Percentiles rank a stretch among this genome's conserved stretches.
Conservation (phyloP, 306 rosid genomes). For the Dryas octopetala region DNA sequence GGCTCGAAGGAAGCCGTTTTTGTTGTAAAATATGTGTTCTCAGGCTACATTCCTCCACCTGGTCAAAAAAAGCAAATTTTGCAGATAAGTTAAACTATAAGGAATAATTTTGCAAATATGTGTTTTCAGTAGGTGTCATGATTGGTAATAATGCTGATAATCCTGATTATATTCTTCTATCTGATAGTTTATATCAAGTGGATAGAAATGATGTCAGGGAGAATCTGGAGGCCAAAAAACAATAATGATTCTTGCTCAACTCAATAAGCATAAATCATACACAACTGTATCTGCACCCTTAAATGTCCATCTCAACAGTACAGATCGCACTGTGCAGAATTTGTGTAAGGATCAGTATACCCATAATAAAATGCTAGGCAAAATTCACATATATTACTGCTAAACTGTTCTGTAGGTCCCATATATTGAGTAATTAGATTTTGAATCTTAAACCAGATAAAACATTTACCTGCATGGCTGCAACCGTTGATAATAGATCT, state of each 20-base stretch:
- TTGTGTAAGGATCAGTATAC: background rate
- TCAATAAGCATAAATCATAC: background rate
- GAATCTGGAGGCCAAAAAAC: constrained; percentile 17
- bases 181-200: constrained; percentile 5
- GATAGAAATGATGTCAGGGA: constrained; percentile 7
- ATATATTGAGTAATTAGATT: background rate
- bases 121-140: background rate
- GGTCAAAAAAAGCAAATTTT: constrained; percentile 24
- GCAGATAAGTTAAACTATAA: constrained; percentile 11
- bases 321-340: background rate
- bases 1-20: constrained; percentile 45
- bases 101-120: no score
- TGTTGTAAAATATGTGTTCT: constrained; percentile 68
- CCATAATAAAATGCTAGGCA: background rate
- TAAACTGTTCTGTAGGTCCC: background rate
- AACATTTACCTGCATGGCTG: constrained; percentile 67
- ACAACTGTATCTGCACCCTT: constrained; percentile 1
- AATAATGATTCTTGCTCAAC: background rate
- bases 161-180: constrained; percentile 1
- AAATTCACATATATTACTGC: background rate
- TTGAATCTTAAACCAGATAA: constrained; percentile 17
- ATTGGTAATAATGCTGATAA: background rate
- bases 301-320: background rate
- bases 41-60: constrained; percentile 82
- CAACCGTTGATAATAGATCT: constrained; percentile 60